These are phyloP conservation scores for Beauveria scarabaeidicola DNA, from an alignment of 2,329 filamentous ascomycete genomes.

Conservation along the genomic window DNA sequence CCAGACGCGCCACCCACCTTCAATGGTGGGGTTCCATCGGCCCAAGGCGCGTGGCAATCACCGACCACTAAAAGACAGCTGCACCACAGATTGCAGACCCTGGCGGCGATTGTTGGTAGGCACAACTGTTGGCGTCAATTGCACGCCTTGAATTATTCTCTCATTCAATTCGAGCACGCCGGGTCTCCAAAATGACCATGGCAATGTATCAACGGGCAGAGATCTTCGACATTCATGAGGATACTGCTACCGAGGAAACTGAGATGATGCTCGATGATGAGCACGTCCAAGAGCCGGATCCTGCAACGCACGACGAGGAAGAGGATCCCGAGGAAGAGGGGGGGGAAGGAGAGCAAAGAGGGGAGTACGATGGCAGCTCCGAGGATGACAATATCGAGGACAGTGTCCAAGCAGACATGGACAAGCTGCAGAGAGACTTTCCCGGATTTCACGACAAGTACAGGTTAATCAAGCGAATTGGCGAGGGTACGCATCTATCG, in stretches of 20 bases:
- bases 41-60: slow-evolving; percentile 2
- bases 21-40: background rate
- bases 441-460: slow-evolving; percentile 76
- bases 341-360: slow-evolving; percentile 29
- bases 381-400: slow-evolving; percentile 59
- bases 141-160: background rate
- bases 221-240: slow-evolving; percentile 42
- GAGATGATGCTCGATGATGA: slow-evolving; percentile 40
- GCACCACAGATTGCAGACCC: background rate
- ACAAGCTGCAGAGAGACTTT: slow-evolving; percentile 72
- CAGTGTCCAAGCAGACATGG: slow-evolving; percentile 75
- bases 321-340: slow-evolving; percentile 23
- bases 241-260: slow-evolving; percentile 41
- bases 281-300: slow-evolving; percentile 19
- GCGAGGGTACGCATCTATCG: slow-evolving; percentile 60
- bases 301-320: slow-evolving; percentile 18
- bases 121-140: background rate
- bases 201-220: slow-evolving; percentile 20
- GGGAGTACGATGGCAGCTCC: slow-evolving; percentile 34
- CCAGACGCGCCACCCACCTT: slow-evolving; percentile 11
- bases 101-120: background rate
- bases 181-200: slow-evolving; percentile 16
- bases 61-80: background rate
- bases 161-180: slow-evolving; percentile 5
- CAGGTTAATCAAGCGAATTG: slow-evolving; percentile 90